Evolutionary conservation across 495 filamentous ascomycete species (phyloP).

Genomic region (Cercophora samala): DNA sequence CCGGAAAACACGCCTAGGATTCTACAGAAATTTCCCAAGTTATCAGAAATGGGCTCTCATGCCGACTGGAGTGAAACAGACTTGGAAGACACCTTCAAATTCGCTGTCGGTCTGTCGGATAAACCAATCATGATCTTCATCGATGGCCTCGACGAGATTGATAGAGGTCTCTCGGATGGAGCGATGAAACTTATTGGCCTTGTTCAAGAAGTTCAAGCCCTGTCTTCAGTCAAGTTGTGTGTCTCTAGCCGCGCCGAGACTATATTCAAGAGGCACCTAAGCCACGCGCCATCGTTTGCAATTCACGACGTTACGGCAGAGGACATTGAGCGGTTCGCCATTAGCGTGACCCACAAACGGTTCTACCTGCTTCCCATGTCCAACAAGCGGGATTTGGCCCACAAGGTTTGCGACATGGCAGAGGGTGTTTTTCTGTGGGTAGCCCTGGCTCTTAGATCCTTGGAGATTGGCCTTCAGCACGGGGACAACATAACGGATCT

Average conservation of each 20-base stretch:
- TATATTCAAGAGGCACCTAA: background rate
- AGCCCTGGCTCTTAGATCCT: background rate
- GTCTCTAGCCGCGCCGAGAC: background rate
- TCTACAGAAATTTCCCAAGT: too few species aligned
- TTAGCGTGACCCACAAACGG: background rate
- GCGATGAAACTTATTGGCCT: background rate
- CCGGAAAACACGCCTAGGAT: background rate
- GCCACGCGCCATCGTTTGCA: background rate
- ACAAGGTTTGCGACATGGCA: background rate
- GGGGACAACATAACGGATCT: background rate
- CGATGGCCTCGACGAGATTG: slow-evolving; percentile 17
- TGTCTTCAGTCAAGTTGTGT: background rate
- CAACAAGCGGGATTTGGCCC: too few species aligned
- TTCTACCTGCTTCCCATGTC: background rate
- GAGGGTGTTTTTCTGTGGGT: slow-evolving; percentile 6
- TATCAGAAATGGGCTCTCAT: too few species aligned
- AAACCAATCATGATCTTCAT: too few species aligned
- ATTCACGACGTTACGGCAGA: background rate
- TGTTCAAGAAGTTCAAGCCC: background rate
- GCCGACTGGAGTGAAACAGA: slow-evolving; percentile 11
- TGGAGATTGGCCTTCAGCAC: background rate
- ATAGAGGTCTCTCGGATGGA: background rate
- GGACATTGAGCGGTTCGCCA: background rate
- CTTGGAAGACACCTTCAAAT: background rate
- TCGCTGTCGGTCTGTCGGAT: background rate